Percentiles rank a stretch among this genome's conserved stretches.
Conservation (phyloP, 345 rosid species). For the Hibiscus mutabilis region DNA sequence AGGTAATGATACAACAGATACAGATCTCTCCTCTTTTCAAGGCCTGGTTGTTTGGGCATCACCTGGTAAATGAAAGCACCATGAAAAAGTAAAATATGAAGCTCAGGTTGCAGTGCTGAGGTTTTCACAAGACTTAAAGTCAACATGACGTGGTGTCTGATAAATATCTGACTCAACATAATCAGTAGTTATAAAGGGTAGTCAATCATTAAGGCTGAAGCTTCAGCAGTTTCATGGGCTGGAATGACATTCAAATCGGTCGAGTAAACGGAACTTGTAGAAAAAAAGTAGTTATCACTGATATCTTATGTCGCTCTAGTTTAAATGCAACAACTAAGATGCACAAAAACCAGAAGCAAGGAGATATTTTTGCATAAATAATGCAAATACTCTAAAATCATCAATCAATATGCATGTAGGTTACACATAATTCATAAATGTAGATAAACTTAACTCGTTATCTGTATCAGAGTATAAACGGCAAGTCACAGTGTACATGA, state of each 20-base stretch:
- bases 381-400: neutral
- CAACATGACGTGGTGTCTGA: neutral
- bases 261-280: neutral
- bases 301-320: neutral
- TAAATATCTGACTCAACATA: neutral
- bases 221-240: slow-evolving; percentile 18
- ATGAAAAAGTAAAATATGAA: neutral
- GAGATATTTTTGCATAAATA: neutral
- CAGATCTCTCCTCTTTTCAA: slow-evolving; percentile 71
- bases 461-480: neutral
- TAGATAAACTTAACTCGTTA: neutral
- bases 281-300: neutral
- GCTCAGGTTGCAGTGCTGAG: neutral
- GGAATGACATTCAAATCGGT: slow-evolving; percentile 5
- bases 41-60: slow-evolving; percentile 77
- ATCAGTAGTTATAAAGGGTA: neutral
- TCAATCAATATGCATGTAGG: neutral
- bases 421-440: neutral
- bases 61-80: slow-evolving; percentile 33
- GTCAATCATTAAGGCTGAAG: neutral
- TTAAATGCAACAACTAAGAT: neutral
- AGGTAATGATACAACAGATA: slow-evolving; percentile 83
- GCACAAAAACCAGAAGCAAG: neutral
- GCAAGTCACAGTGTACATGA: neutral
- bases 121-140: neutral